Evolutionary conservation across 169 alveolate genomes (phyloP), one percentile per base, ranked within the genome.

Genomic region (Besnoitia besnoiti): DNA sequence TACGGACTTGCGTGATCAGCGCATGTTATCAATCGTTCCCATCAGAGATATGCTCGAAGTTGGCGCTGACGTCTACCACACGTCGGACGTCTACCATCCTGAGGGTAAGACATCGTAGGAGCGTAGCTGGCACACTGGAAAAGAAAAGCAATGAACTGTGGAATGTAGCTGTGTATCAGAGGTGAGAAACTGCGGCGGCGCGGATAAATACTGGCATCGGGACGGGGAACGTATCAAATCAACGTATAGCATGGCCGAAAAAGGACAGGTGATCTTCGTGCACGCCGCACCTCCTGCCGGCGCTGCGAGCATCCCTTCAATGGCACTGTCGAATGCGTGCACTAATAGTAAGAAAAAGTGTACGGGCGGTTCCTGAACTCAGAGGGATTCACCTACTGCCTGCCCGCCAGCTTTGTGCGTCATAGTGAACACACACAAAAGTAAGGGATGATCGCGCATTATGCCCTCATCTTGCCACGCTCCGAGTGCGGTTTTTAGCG

Each of bases 1-100:
- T 73, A 39, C 46, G 30, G 16, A 44, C 33, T 39, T 0, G 30
- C 24, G 44, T 73, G 49, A 73, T 73, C 0, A 1, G 84, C 84
- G 46, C 49, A 2, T 10, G n/a, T 39, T 44, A 7, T 73, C 84
- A 12, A 73, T 27, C 84, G 19, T 21, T 39, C 19, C 84, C 35
- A 5, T 33, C 84, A 73, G 84, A 39, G 84, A 73, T 33, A 77
- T 77, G 87, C 50, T 77, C 21, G 87, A 77, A 37, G 87, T 16
- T 30, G 87, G 87, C 21, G 87, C 87, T 30, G 87, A 77, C 87
- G 59, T 46, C 47, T 77, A 30, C 87, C 87, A 77, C 61, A 73
- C 84, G 33, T 24, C 84, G 0, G 46, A 73, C 40, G 49, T 4
- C 42, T 73, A 37, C 46, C 84, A 33, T 4, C 49, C 84, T 44